phyloP scores from a whole-genome alignment of 1,284 basidiomycete species.

The Takashimella koratensis region DNA sequence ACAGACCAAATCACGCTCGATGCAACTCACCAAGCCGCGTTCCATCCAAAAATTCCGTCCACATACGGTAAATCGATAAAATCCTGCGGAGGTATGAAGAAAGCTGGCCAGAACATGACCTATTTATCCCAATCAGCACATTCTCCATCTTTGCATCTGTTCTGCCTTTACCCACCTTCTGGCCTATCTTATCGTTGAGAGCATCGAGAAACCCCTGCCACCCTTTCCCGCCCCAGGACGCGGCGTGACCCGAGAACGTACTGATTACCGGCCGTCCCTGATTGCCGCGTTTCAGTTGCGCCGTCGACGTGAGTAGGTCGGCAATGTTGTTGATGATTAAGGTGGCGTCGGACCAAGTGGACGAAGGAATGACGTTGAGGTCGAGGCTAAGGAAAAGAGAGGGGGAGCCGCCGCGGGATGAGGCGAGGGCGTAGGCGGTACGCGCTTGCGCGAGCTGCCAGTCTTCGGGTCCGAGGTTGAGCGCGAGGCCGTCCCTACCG shows the following conservation, averaged over 20 bases:
- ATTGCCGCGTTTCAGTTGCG: conserved; percentile 18
- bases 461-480: conserved; percentile 47
- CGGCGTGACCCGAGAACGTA: conserved; percentile 42
- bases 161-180: conserved; percentile 18
- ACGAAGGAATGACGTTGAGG: conserved; percentile 42
- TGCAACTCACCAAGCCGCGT: conserved; percentile 42
- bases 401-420: background rate
- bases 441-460: conserved; percentile 47
- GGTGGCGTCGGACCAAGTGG: conserved; percentile 16
- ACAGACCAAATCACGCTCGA: background rate
- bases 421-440: conserved; percentile 29
- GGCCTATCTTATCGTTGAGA: conserved; percentile 19
- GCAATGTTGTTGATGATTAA: conserved; percentile 21
- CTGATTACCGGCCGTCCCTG: conserved; percentile 29
- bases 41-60: conserved; percentile 46
- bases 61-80: conserved; percentile 31
- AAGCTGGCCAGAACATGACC: conserved; percentile 47
- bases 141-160: too few species aligned
- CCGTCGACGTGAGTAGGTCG: conserved; percentile 10
- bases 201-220: conserved; percentile 36
- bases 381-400: conserved; percentile 46
- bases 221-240: conserved; percentile 29
- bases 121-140: too few species aligned
- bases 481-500: conserved; percentile 44
- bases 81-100: conserved; percentile 43